Conservation (phyloP, 345 rosid genomes). For the Brassica cretica region DNA sequence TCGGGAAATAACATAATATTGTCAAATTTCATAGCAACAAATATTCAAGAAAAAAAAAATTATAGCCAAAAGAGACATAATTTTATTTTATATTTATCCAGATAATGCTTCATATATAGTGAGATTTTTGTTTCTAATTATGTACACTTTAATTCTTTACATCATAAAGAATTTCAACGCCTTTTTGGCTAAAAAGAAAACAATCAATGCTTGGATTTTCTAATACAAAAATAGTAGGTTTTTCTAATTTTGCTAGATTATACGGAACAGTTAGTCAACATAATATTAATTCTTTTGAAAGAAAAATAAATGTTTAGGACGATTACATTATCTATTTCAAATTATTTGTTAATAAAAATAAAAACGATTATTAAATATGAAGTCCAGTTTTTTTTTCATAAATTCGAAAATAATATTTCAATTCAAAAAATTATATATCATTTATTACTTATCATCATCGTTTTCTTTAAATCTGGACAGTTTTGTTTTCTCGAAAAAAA, state of each 20-base stretch:
- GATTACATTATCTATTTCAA: background rate
- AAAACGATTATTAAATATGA: background rate
- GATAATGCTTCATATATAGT: background rate
- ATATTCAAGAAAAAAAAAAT: background rate
- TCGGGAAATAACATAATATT: background rate
- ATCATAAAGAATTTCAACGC: background rate
- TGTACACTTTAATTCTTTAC: background rate
- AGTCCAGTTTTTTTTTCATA: background rate
- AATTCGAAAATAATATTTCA: background rate
- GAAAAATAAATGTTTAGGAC: background rate
- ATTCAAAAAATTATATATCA: background rate
- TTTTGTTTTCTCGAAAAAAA: slow-evolving; percentile 14
- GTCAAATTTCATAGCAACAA: background rate
- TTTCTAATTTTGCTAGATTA: background rate
- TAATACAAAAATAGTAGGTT: background rate
- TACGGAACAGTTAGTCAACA: background rate
- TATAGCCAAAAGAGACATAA: slow-evolving; percentile 14
- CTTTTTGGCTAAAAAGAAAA: background rate
- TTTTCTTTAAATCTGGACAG: slow-evolving; percentile 25
- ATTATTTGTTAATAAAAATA: background rate
- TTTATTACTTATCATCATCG: slow-evolving; percentile 28
- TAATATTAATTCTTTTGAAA: background rate
- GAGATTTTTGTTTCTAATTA: background rate
- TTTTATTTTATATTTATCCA: slow-evolving; percentile 10
- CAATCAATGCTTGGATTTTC: background rate